Percentiles rank a stretch among this genome's conserved stretches.
These are phyloP conservation scores for Salinomyces thailandicus DNA, from an alignment of 2,329 filamentous ascomycete genomes.

Conservation along the genomic window DNA sequence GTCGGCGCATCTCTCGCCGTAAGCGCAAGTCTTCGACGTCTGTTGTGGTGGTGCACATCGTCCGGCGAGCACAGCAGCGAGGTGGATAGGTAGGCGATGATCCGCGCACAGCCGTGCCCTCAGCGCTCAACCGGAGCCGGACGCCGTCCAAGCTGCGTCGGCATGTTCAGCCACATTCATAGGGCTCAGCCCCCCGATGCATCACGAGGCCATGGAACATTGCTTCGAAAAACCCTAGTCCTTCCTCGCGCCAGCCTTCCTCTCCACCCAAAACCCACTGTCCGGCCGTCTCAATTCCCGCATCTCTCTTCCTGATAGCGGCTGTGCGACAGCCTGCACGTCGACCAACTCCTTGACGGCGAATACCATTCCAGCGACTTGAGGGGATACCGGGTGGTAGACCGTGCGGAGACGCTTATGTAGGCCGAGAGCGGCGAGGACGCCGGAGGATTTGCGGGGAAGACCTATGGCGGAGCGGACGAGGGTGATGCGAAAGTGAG, in stretches of 20 bases:
- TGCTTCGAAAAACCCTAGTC: no score
- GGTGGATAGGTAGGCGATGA: no score
- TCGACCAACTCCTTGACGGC: constrained; percentile 85
- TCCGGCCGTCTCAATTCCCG: constrained; percentile 63
- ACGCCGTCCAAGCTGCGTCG: no score
- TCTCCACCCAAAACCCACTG: constrained; percentile 71
- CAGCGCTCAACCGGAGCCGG: no score
- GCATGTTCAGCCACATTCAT: no score
- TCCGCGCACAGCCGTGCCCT: no score
- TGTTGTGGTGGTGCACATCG: no score
- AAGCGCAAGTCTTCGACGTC: no score
- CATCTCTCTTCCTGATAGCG: constrained; percentile 57
- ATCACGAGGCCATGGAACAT: no score
- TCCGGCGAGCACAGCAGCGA: no score
- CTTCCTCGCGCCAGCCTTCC: constrained; percentile 20
- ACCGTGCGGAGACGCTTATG: constrained; percentile 77
- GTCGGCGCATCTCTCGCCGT: no score
- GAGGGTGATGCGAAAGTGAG: constrained; percentile 84
- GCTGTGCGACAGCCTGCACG: constrained; percentile 63
- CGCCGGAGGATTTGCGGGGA: constrained; percentile 62
- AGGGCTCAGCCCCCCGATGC: no score
- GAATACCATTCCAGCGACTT: constrained; percentile 83
- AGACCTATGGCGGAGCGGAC: constrained; percentile 84
- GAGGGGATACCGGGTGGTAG: constrained; percentile 72
- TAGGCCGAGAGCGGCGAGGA: constrained; percentile 75